Percentiles rank a stretch among this genome's conserved stretches.
phyloP scores from a whole-genome alignment of 768 basidiomycete species.

The Suillus americanus region DNA sequence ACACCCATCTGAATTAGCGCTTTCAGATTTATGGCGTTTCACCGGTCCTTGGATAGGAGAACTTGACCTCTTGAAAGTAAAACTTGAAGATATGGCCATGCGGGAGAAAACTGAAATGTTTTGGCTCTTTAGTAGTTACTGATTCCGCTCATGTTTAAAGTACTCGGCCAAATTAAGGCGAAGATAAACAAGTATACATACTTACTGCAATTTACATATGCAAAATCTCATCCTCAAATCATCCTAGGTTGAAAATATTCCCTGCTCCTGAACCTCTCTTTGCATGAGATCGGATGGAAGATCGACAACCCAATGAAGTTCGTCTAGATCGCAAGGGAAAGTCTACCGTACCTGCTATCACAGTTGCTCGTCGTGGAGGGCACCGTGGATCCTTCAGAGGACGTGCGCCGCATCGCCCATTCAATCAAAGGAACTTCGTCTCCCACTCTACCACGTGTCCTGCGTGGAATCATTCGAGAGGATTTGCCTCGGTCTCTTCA shows the following conservation, averaged over 20 bases:
- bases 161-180: slow-evolving; percentile 8
- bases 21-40: slow-evolving; percentile 25
- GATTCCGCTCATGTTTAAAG: not conserved
- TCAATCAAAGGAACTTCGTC: not conserved
- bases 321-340: slow-evolving; percentile 36
- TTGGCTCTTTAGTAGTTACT: not conserved
- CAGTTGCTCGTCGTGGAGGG: slow-evolving; percentile 6
- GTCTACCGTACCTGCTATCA: slow-evolving; percentile 27
- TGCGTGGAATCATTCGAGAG: not conserved
- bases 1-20: slow-evolving; percentile 2
- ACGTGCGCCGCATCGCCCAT: not conserved
- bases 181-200: slow-evolving; percentile 23
- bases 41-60: slow-evolving; percentile 2
- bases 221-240: not conserved
- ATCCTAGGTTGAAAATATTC: not conserved
- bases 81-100: slow-evolving; percentile 4
- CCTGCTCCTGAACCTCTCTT: not conserved
- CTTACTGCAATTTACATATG: not conserved
- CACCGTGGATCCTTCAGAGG: not conserved
- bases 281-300: slow-evolving; percentile 27
- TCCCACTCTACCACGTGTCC: not conserved
- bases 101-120: not conserved
- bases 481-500: not conserved
- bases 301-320: slow-evolving; percentile 40
- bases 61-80: slow-evolving; percentile 16